Evolutionary conservation across 306 rosid genomes (phyloP).

Genomic region (Glycine soja): DNA sequence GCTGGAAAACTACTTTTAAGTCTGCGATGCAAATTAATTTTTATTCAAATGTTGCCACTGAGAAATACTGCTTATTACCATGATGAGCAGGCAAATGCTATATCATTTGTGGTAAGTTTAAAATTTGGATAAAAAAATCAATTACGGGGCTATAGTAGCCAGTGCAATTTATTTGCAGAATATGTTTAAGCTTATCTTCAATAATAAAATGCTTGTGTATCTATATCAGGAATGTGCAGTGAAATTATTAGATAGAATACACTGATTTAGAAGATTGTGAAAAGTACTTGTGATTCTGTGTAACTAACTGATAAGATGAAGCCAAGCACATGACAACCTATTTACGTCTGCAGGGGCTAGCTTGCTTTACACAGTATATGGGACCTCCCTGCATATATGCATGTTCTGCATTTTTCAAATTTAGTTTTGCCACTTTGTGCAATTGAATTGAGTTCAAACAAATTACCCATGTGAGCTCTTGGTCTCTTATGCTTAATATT

Average conservation of each 20-base stretch:
- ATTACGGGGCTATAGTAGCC: neutral
- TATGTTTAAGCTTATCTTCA: neutral
- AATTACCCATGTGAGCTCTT: conserved; percentile 51
- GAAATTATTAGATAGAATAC: conserved; percentile 34
- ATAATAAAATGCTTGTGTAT: conserved; percentile 1
- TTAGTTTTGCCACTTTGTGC: conserved; percentile 55
- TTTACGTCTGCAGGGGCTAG: conserved; percentile 6
- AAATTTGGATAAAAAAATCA: neutral
- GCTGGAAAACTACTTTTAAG: neutral
- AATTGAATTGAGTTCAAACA: conserved; percentile 53
- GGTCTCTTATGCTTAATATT: conserved; percentile 44
- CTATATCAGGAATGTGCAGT: conserved; percentile 24
- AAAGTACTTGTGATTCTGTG: conserved; percentile 24
- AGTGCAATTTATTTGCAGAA: neutral
- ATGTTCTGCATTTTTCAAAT: conserved; percentile 38
- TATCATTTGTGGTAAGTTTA: neutral
- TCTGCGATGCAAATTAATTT: neutral
- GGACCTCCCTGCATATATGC: conserved; percentile 51
- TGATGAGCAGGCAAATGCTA: neutral
- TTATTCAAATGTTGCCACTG: neutral
- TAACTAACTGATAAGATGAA: conserved; percentile 29
- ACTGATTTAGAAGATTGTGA: conserved; percentile 25
- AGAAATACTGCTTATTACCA: neutral
- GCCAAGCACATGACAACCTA: conserved; percentile 37
- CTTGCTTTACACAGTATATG: conserved; percentile 42